Evolutionary conservation across 768 basidiomycete species (phyloP), one percentile per base, ranked within the genome.

Genomic region (Lactifluus piperatus): DNA sequence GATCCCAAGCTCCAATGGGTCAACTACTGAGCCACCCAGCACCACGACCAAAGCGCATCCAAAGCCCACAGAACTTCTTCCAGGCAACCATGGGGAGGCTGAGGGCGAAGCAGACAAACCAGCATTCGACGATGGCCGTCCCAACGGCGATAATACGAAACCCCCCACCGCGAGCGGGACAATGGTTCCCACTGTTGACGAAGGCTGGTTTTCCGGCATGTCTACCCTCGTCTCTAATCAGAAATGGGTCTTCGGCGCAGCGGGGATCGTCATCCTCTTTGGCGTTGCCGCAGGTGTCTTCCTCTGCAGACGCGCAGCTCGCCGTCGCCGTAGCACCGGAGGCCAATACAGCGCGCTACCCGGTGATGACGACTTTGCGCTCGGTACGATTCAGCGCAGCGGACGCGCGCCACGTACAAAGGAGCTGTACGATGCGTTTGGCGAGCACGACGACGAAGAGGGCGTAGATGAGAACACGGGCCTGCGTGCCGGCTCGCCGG

Each of bases 341-440:
- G 73, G 24, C 72, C 2, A 76, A 76, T 93, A 93, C 68, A 76
- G 78, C 14, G 76, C 79, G 16, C 70, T 93, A 29, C 77, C 79
- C 4, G 81, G 79, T 32, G 87, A 88, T 32, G 87, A 88, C 53
- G 86, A 87, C 51, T 71, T 94, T 54, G 82, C 84, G 8, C 92
- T 98, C 91, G 82, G 79, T 51, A 70, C 85, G 4, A 71, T 97
- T 30, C 76, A 80, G 20, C 71, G 76, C 24, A 68, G 74, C 4
- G 71, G 32, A 9, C 22, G 53, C 7, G 75, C 29, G 63, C 71
- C 13, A 65, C 69, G 34, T 63, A 88, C 93, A 51, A 88, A 88
- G 73, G 95, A 97, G 72, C 69, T 99, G 62, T 98, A 97, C 67
- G 94, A 98, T 71, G 94, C 95, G 18, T 98, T 98, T 72, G 93